Evolutionary conservation across 1,139 yeast species (phyloP), one percentile per base, ranked within the genome.

Genomic region (Geotrichum europaeum): DNA sequence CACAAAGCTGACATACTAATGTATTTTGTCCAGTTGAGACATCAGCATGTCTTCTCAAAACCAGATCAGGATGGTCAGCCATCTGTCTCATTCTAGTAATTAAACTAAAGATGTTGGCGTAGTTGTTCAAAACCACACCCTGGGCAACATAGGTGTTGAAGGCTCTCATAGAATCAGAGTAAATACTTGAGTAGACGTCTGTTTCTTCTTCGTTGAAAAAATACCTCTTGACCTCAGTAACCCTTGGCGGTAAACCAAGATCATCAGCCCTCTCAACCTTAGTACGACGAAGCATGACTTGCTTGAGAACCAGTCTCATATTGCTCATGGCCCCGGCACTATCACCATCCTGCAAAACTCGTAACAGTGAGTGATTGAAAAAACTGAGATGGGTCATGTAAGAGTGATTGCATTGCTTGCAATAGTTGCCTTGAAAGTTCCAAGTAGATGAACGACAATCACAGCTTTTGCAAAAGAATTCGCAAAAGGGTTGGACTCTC

Each of bases 41-140:
- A 10, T 63, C 65, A 1, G 67, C 61, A 15, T 83, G 83, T 60
- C 91, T 79, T 67, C 92, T 85, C 70, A 94, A 78, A 0, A 94
- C 97, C 65, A 95, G 78, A 75, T 95, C 99, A 0, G 99, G 99
- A 73, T 94, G 99, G 73, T 95, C 99, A 0, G 99, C 98, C 68
- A 94, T 79, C 74, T 94, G 99, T 70, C 99, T 83, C 99, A 94
- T 94, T 69, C 99, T 79, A 0, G 99, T 95, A 68, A 94, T 92
- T 62, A 95, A 80, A 0, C 98, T 92, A 76, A 94, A 95, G 69
- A 94, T 92, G 69, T 94, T 94, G 51, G 99, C 99, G 75, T 95
- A 94, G 73, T 95, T 94, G 73, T 92, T 92, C 62, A 91, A 79
- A 53, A 91, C 96, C 34, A 94, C 97, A 73, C 99, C 99, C 70